Base-by-base conservation (phyloP, 768 basidiomycete genomes). In the Russula foetens region DNA sequence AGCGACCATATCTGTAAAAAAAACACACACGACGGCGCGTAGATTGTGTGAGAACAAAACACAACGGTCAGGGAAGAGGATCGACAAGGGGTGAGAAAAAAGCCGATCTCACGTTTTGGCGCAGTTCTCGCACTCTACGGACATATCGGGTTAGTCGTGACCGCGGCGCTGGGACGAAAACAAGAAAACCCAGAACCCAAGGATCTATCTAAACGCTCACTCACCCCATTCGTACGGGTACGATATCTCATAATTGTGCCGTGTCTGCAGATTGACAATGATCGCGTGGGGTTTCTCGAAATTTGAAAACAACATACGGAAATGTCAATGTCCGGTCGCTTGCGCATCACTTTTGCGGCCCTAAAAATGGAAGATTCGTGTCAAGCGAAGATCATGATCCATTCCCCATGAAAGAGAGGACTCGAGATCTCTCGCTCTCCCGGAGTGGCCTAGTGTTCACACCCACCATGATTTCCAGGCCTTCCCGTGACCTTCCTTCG, bases 1-100 rank as follows among this genome's bases (percentile, higher is more conserved):
- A 83, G 33, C 88, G 81, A 17, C 88, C 88, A 67, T 90, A 90
- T 53, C 88, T 89, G 63, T n/a, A n/a, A n/a, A n/a, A n/a, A n/a
- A n/a, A n/a, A n/a, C n/a, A n/a, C 39, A 41, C 11, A 63, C 58
- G 12, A 8, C 19, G 11, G 15, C 4, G 24, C 60, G 26, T 57
- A n/a, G 35, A 56, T 33, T 33, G 11, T 43, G 14, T 48, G 29
- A 4, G 21, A 43, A 31, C 38, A 28, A 31, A 39, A 17, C 50
- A 29, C n/a, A n/a, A 35, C 2, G 11, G 15, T 12, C 46, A 19
- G n/a, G 9, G 14, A 19, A 28, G 58, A 39, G 7, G 9, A 35
- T 35, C 35, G 35, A 35, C 35, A 35, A 19, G 4, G 23, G 23
- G 21, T 14, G 46, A 26, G 28, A 44, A 26, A 29, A 7, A 24